Evolutionary conservation across 2,329 filamentous ascomycete genomes (phyloP).

Genomic region (Penicillium nordicum): DNA sequence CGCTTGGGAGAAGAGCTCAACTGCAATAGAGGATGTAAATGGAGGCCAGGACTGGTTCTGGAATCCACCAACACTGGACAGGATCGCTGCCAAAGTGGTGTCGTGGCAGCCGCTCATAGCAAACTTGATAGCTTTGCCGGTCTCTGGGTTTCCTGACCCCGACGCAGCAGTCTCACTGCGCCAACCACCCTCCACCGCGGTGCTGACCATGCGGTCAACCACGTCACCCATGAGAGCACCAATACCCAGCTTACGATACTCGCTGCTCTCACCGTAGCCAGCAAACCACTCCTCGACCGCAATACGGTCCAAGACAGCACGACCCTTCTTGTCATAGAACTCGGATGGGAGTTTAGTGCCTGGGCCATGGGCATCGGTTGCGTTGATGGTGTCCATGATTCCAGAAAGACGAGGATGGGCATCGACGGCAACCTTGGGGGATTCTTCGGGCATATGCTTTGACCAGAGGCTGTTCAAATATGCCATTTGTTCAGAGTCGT

Average conservation of each 20-base stretch:
- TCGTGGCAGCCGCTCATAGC: constrained; percentile 86
- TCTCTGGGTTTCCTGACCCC: constrained; percentile 42
- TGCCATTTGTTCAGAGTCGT: constrained; percentile 72
- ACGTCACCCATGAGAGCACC: constrained; percentile 81
- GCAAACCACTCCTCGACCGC: constrained; percentile 89
- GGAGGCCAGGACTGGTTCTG: constrained; percentile 76
- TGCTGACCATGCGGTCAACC: constrained; percentile 67
- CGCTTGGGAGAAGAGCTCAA: constrained; percentile 76
- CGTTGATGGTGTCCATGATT: constrained; percentile 91
- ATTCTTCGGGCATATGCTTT: constrained; percentile 77
- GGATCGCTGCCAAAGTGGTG: constrained; percentile 78
- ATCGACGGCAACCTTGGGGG: constrained; percentile 72
- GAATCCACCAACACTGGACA: constrained; percentile 77
- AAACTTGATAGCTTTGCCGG: constrained; percentile 59
- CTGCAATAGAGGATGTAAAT: constrained; percentile 85
- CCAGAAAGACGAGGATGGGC: constrained; percentile 79
- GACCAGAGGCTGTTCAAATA: constrained; percentile 74
- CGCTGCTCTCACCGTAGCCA: constrained; percentile 76
- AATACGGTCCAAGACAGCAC: constrained; percentile 67
- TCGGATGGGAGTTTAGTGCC: constrained; percentile 74
- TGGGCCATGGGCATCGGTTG: constrained; percentile 78
- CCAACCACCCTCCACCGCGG: constrained; percentile 58
- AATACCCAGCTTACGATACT: constrained; percentile 88
- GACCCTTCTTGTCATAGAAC: constrained; percentile 77
- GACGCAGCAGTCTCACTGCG: constrained; percentile 51